Conservation (phyloP, 208 protist genomes). For the Naegleria gruberi region DNA sequence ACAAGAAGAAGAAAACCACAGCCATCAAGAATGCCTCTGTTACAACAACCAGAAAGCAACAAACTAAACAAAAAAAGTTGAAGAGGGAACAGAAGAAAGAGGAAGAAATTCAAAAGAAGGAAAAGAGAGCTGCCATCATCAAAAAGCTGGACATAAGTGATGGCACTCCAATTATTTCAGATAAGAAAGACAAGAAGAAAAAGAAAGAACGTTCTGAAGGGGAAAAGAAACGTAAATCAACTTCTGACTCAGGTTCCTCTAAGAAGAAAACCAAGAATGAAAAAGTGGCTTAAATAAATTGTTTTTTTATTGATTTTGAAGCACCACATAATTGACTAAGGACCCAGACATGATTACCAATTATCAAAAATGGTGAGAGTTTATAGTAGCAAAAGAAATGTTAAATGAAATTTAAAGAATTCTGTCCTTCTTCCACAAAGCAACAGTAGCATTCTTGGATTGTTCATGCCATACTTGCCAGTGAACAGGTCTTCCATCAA, state of each 20-base stretch:
- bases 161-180: not conserved
- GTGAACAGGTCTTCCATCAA: not conserved
- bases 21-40: not conserved
- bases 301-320: no score
- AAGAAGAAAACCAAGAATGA: no score
- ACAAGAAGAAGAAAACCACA: not conserved
- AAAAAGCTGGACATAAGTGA: not conserved
- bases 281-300: no score
- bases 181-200: not conserved
- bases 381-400: no score
- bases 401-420: not conserved
- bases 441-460: not conserved
- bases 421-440: not conserved
- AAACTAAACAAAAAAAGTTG: not conserved
- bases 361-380: no score
- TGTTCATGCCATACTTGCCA: not conserved
- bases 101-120: not conserved
- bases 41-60: not conserved
- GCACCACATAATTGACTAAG: no score
- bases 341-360: no score
- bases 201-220: not conserved
- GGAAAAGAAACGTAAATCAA: not conserved
- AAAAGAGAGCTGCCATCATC: not conserved
- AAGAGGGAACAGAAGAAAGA: not conserved
- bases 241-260: no score